Conservation (phyloP, 2,329 filamentous ascomycete genomes). For the Cordyceps fumosorosea region DNA sequence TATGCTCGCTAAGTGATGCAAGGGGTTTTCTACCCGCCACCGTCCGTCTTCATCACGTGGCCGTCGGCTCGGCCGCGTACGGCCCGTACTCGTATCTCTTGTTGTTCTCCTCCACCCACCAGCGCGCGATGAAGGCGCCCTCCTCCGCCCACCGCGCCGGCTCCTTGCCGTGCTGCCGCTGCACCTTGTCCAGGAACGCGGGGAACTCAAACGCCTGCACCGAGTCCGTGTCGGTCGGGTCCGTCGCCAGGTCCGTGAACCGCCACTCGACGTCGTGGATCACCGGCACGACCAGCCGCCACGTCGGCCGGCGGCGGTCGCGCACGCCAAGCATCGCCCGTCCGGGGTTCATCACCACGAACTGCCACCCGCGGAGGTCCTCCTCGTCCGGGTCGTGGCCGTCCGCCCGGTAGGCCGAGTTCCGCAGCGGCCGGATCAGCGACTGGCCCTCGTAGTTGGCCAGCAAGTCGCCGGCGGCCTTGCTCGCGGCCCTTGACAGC, state of each 20-base stretch:
- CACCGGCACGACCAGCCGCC: conserved; percentile 22
- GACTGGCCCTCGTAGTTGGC: conserved; percentile 30
- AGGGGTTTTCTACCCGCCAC: too few relatives aligned
- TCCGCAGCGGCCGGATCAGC: conserved; percentile 22
- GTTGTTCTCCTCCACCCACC: conserved; percentile 31
- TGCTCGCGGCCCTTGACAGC: conserved; percentile 21
- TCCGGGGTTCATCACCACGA: conserved; percentile 22
- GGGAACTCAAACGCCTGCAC: conserved; percentile 10
- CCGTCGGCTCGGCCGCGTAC: not conserved
- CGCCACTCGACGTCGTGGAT: conserved; percentile 17
- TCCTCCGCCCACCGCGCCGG: conserved; percentile 19
- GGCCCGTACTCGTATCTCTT: conserved; percentile 28
- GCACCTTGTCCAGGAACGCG: not conserved
- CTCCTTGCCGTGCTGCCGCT: not conserved
- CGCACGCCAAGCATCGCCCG: conserved; percentile 19
- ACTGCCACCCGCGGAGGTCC: conserved; percentile 21
- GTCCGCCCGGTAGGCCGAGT: conserved; percentile 7
- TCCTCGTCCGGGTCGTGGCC: not conserved
- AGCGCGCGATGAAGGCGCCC: conserved; percentile 26
- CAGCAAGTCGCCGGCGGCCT: conserved; percentile 23
- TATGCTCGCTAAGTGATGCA: conserved; percentile 11
- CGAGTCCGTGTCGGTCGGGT: conserved; percentile 11
- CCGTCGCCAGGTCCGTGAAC: conserved; percentile 8
- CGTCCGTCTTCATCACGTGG: not conserved
- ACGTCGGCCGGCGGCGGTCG: conserved; percentile 16